These are phyloP conservation scores for Helotiales sp. DNA, from an alignment of 2,329 filamentous ascomycete species.

Conservation along the genomic window DNA sequence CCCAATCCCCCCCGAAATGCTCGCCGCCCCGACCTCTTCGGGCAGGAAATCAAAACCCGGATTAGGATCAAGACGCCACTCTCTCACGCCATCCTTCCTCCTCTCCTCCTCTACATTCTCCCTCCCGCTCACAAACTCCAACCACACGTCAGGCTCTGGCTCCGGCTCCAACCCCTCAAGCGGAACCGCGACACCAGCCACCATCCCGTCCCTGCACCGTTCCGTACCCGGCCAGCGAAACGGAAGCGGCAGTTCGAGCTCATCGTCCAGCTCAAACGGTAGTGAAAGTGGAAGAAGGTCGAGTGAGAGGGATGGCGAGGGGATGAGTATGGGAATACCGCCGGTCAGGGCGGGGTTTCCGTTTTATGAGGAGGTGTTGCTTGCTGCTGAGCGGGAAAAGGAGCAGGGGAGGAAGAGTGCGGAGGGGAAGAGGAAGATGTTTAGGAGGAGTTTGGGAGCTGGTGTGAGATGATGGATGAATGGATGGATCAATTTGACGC, in stretches of 20 bases:
- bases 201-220: not conserved
- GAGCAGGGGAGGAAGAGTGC: not conserved
- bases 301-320: not conserved
- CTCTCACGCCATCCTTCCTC: not conserved
- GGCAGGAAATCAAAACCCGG: not conserved
- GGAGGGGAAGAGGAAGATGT: constrained; percentile 16
- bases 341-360: constrained; percentile 4
- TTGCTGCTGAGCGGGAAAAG: not conserved
- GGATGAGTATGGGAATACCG: not conserved
- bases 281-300: not conserved
- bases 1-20: not conserved
- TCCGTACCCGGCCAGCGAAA: not conserved
- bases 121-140: too few species aligned
- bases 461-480: not conserved
- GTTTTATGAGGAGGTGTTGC: constrained; percentile 13
- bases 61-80: not conserved
- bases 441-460: constrained; percentile 5
- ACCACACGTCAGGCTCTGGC: too few species aligned
- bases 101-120: not conserved
- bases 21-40: not conserved
- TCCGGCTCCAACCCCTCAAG: not conserved
- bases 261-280: not conserved
- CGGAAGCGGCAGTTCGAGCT: not conserved
- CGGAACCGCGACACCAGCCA: not conserved
- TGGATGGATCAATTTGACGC: not conserved